Percentiles rank a stretch among this genome's conserved stretches.
Conservation (phyloP, 208 protist species). For the Crithidia bombi region DNA sequence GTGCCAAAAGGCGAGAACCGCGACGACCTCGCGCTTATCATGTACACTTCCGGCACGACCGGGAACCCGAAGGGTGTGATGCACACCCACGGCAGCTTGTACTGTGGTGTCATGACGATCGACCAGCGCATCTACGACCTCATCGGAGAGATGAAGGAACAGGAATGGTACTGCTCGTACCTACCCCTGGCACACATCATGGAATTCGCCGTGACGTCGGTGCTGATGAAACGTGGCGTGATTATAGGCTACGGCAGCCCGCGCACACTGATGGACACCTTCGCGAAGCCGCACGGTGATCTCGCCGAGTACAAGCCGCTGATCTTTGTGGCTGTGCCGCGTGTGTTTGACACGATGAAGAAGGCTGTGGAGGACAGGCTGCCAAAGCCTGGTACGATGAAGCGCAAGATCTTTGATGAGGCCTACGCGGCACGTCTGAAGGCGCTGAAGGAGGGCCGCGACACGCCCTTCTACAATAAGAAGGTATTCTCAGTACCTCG, state of each 20-base stretch:
- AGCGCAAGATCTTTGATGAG: slow-evolving; percentile 73
- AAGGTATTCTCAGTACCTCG: slow-evolving; percentile 68
- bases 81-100: slow-evolving; percentile 81
- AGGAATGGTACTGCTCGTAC: slow-evolving; percentile 89
- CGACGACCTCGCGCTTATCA: slow-evolving; percentile 76
- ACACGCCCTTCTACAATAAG: slow-evolving; percentile 85
- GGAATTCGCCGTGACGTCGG: slow-evolving; percentile 72
- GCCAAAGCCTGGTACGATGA: slow-evolving; percentile 51
- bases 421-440: slow-evolving; percentile 63
- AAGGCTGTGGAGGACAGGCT: slow-evolving; percentile 77
- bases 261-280: slow-evolving; percentile 69
- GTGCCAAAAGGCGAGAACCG: slow-evolving; percentile 40
- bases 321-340: slow-evolving; percentile 82
- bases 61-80: slow-evolving; percentile 91
- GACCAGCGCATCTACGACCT: slow-evolving; percentile 50
- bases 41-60: slow-evolving; percentile 93
- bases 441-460: slow-evolving; percentile 68
- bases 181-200: slow-evolving; percentile 94
- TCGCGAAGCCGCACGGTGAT: slow-evolving; percentile 83
- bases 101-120: slow-evolving; percentile 56
- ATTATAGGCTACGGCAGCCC: slow-evolving; percentile 81
- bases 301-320: slow-evolving; percentile 74
- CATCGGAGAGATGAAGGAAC: slow-evolving; percentile 47
- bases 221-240: slow-evolving; percentile 70
- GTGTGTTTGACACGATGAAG: slow-evolving; percentile 88